phyloP scores from a whole-genome alignment of 2,329 filamentous ascomycete species.

The Stemphylium vesicarium region DNA sequence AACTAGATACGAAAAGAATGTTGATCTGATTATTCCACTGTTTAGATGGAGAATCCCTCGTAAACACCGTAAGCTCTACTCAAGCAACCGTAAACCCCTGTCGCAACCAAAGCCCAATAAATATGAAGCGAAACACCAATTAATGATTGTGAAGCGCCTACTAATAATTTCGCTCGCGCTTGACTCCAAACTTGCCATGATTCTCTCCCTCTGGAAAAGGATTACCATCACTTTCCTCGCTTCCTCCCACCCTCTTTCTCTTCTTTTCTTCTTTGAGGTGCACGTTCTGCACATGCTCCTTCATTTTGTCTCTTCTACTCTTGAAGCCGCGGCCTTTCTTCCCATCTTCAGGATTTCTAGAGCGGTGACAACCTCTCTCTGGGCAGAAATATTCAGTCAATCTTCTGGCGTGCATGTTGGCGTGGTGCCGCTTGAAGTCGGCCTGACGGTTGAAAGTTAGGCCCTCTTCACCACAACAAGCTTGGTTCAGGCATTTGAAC shows the following conservation, averaged over 20 bases:
- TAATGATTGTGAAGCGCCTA: too few species aligned
- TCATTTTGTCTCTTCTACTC: slow-evolving; percentile 39
- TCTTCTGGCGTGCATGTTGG: slow-evolving; percentile 22
- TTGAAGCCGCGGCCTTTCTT: slow-evolving; percentile 37
- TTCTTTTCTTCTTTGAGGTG: slow-evolving; percentile 22
- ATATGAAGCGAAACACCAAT: too few species aligned
- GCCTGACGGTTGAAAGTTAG: slow-evolving; percentile 38
- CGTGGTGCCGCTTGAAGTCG: slow-evolving; percentile 40
- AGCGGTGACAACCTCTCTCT: slow-evolving; percentile 26
- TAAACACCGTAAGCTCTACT: too few species aligned
- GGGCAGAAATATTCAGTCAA: slow-evolving; percentile 34
- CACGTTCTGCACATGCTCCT: slow-evolving; percentile 36
- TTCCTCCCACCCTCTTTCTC: slow-evolving; percentile 1
- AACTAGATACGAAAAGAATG: too few species aligned
- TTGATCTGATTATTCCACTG: too few species aligned
- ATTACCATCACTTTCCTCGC: background rate
- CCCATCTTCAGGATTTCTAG: slow-evolving; percentile 16
- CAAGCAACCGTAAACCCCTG: too few species aligned
- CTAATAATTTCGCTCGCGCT: too few species aligned
- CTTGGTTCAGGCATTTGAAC: slow-evolving; percentile 31
- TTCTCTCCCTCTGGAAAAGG: background rate
- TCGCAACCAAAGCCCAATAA: too few species aligned
- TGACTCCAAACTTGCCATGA: background rate
- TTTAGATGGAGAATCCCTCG: too few species aligned
- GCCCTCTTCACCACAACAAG: slow-evolving; percentile 18